Evolutionary conservation across 805 yeast genomes (phyloP), one percentile per base, ranked within the genome.

Genomic region (Limtongia smithiae): DNA sequence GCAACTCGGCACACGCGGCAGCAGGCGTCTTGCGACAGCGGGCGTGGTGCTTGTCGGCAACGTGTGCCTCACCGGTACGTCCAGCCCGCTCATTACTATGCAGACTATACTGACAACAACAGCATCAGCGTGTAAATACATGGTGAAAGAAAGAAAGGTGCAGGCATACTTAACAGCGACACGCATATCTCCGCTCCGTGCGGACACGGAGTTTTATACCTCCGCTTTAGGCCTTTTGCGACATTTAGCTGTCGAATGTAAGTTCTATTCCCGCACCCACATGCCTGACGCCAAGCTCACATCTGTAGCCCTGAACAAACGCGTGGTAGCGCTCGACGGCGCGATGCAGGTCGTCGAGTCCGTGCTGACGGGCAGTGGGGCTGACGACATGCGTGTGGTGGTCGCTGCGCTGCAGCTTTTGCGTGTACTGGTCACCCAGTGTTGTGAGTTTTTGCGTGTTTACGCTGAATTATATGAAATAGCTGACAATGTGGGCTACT

Each of bases 211-310:
- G 25, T 12, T 48, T 18, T 44, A 48, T 33, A 33, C 52, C 7
- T 48, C 44, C 3, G 48, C 35, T 25, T 7, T 9, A 12, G 51
- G 51, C 7, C 9, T 48, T 12, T 38, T 48, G 12, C 42, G 37
- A 32, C 42, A 48, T 20, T 34, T 48, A 9, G 40, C 48, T 8
- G 38, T 48, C n/a, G 27, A 44, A 22, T 39, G 50, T 46, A 41
- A 15, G 44, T 14, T 21, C 24, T 2, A 20, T 24, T 18, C 3
- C 15, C 2, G 24, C 21, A 6, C 22, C 7, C n/a, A 27, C 21
- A n/a, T 25, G 22, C 31, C 20, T 17, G 14, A 8, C 15, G 36
- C 32, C 17, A 43, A 43, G 27, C 30, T 37, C 28, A 14, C 2
- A 15, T 28, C 43, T n/a, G 48, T 38, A 7, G 41, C 27, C n/a